Evolutionary conservation across 2,329 filamentous ascomycete genomes (phyloP).

Genomic region (Alternaria gansuensis): DNA sequence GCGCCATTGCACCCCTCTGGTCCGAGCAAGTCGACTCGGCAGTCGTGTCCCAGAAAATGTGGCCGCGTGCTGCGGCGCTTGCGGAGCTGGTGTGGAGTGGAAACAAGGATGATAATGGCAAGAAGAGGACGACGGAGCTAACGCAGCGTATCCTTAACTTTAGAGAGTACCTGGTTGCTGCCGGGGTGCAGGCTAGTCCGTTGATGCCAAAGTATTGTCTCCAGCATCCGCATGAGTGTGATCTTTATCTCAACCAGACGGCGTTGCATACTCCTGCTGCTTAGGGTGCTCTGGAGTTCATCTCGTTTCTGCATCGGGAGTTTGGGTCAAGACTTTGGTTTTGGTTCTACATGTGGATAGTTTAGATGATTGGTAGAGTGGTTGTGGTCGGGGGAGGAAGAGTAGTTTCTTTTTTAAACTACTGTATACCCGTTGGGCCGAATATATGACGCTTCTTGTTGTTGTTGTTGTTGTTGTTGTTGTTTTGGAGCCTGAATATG

Average conservation of each 20-base stretch:
- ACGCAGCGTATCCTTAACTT: conserved; percentile 68
- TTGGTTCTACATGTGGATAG: neutral
- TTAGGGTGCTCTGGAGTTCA: neutral
- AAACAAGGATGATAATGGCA: conserved; percentile 60
- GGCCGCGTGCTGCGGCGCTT: conserved; percentile 66
- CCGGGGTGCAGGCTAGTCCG: conserved; percentile 61
- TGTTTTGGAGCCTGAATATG: neutral
- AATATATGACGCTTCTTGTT: neutral
- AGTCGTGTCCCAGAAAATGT: conserved; percentile 61
- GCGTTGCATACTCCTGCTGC: conserved; percentile 7
- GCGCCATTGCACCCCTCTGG: conserved; percentile 63
- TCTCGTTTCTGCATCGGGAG: neutral
- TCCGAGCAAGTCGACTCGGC: conserved; percentile 65
- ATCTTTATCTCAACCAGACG: conserved; percentile 63
- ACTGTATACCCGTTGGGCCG: neutral
- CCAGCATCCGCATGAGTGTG: conserved; percentile 66
- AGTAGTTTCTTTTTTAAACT: neutral
- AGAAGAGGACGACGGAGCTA: conserved; percentile 62
- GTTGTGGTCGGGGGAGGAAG: neutral
- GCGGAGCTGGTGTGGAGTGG: conserved; percentile 66
- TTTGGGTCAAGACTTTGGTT: neutral
- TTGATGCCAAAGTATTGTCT: conserved; percentile 67
- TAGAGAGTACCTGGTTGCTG: conserved; percentile 66
- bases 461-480: too few species aligned
- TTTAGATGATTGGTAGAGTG: neutral